Base-by-base conservation (phyloP, 768 basidiomycete species). In the Xerocomellus dryophilus region DNA sequence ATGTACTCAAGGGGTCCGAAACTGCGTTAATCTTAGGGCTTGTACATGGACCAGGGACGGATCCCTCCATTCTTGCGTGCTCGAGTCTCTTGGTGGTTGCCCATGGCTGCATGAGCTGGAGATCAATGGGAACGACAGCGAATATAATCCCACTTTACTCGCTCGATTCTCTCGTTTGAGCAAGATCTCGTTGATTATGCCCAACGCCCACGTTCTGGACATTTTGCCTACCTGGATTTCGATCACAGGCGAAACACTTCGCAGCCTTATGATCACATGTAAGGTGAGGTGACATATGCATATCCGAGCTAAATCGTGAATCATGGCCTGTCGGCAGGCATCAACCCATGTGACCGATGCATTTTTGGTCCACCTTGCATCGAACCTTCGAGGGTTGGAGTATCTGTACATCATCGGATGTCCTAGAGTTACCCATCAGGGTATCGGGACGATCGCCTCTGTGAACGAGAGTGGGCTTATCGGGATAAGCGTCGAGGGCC, bases 11-110 rank as follows among this genome's bases (percentile, higher is more conserved):
- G 89, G 81, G 0, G 67, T 91, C 14, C 64, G 67, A 44, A 86
- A 90, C 62, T 89, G 88, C 61, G 62, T 68, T 38, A 82, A 82
- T 54, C 76, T 92, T 11, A 73, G 60, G 41, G 74, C 81, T 7
- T 90, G 86, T 62, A 81, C 82, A 5, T 93, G 89, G 89, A 92
- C 90, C 10, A 81, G 90, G 40, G 86, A 91, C 58, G 86, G 89
- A 4, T 84, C 90, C 5, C 69, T 92, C 20, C 81, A 74, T 38
- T 79, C 84, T 5, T 70, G 73, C 1, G 79, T 89, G 32, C 74
- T 93, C 9, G 58, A 73, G n/a, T 78, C 80, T 17, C 70, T 92
- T 6, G 68, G 68, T 6, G 43, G 63, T 11, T 79, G 74, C 18
- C 59, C 65, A 1, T 59, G 71, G 2, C 71, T 92, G 8, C 61